Base-by-base conservation (phyloP, 2,329 filamentous ascomycete genomes). In the Aureobasidium lini region DNA sequence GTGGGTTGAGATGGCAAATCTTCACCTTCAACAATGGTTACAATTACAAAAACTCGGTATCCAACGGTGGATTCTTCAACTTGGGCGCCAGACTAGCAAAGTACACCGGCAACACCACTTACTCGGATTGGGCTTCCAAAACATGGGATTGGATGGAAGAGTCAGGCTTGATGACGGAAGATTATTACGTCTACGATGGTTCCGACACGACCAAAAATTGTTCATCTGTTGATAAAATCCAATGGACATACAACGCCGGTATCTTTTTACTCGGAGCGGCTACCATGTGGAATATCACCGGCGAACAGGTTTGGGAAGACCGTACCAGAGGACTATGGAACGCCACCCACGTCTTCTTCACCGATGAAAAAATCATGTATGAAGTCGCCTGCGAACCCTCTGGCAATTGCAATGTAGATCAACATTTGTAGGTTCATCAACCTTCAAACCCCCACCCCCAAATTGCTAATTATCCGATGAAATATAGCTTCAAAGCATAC, bases 1-100 rank as follows among this genome's bases (percentile, higher is more conserved):
- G 90, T 49, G 90, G 90, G 9, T 73, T 95, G 64, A 84, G 87
- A 63, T 95, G 91, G 91, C 90, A 95, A 75, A 91, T 95, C 65
- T 92, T 87, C 71, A 75, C 81, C 1, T 83, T 82, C 66, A 93
- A 95, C 70, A 84, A 84, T 62, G 90, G 90, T 15, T 86, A 91
- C 70, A 80, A 84, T 67, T 94, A 95, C 81, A 94, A 92, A 74
- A 93, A 93, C 76, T 81, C 85, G n/a, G 83, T 92, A 65, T 85
- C 85, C 63, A 94, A 94, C 71, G 89, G 88, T 44, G 86, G 84
- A n/a, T 84, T 94, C 69, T 92, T 95, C 72, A 87, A 92, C 67
- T 79, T 95, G 13, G 85, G 87, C 3, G 88, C 90, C 0, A 67
- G 72, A 15, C 64, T 75, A 8, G 67, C 66, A 3, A 60, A 64